Conservation (phyloP, 108 stramenopile species). For the Skeletonema menzelii region DNA sequence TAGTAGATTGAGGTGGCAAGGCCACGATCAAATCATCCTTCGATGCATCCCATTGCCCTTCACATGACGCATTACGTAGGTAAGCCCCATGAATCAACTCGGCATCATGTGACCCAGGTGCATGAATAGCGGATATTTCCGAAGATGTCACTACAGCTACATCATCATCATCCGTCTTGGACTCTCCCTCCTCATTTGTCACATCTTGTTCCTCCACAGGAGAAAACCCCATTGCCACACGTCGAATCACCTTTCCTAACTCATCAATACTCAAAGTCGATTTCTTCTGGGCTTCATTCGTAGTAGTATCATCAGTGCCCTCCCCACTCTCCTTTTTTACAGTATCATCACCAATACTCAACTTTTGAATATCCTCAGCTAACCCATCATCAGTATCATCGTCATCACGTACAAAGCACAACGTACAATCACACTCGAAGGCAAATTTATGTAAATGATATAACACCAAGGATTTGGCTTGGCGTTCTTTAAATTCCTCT, state of each 20-base stretch:
- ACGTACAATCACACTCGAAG: conserved; percentile 53
- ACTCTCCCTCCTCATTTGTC: neutral
- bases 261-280: conserved; percentile 40
- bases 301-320: neutral
- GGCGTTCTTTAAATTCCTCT: conserved; percentile 55
- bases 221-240: conserved; percentile 35
- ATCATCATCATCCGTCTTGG: conserved; percentile 5
- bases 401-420: conserved; percentile 54
- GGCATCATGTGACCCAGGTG: conserved; percentile 66
- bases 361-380: neutral
- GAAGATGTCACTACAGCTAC: neutral
- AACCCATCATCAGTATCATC: neutral
- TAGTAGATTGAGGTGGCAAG: conserved; percentile 42
- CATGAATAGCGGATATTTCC: conserved; percentile 23
- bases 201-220: conserved; percentile 14
- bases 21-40: conserved; percentile 73
- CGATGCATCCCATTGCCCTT: conserved; percentile 84
- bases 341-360: neutral
- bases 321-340: neutral
- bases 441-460: conserved; percentile 86
- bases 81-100: conserved; percentile 75
- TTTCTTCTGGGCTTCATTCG: neutral
- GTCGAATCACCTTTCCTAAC: conserved; percentile 27
- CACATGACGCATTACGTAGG: conserved; percentile 78
- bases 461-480: conserved; percentile 55